A percentile compares a stretch with the other conserved stretches of the same genome.
Conservation (phyloP, 2,329 filamentous ascomycete species). For the Colletotrichum caudatum region DNA sequence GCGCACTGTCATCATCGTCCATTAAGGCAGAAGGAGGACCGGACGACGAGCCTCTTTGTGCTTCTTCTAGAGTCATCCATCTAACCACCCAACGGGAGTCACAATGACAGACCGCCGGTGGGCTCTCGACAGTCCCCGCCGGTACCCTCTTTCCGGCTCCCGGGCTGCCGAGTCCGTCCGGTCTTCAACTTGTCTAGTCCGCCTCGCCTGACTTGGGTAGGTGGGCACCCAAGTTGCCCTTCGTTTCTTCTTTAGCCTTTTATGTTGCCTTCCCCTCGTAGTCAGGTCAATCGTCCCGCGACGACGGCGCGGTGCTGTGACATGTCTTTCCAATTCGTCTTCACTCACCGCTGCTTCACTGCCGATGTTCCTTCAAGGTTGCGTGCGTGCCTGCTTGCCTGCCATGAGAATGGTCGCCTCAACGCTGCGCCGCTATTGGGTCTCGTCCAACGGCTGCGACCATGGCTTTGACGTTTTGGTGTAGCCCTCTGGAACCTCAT, state of each 20-base stretch:
- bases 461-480: slow-evolving; percentile 7
- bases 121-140: slow-evolving; percentile 20
- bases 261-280: too few relatives aligned
- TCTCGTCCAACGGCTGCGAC: slow-evolving; percentile 9
- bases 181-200: not conserved
- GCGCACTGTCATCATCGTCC: slow-evolving; percentile 13
- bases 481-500: slow-evolving; percentile 17
- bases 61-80: slow-evolving; percentile 14
- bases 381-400: not conserved
- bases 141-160: slow-evolving; percentile 20
- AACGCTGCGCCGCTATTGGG: slow-evolving; percentile 15
- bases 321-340: not conserved
- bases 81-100: not conserved
- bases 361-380: not conserved
- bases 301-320: slow-evolving; percentile 1
- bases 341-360: slow-evolving; percentile 23
- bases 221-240: not conserved
- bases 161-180: slow-evolving; percentile 21
- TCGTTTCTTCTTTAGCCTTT: not conserved
- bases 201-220: not conserved
- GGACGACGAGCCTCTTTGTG: slow-evolving; percentile 7
- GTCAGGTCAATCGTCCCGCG: not conserved
- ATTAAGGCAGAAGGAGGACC: slow-evolving; percentile 3
- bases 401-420: slow-evolving; percentile 1
- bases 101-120: slow-evolving; percentile 8